A percentile compares a stretch with the other conserved stretches of the same genome.
Evolutionary conservation across 495 filamentous ascomycete species (phyloP).

Genomic region (Aspergillus nanangensis): DNA sequence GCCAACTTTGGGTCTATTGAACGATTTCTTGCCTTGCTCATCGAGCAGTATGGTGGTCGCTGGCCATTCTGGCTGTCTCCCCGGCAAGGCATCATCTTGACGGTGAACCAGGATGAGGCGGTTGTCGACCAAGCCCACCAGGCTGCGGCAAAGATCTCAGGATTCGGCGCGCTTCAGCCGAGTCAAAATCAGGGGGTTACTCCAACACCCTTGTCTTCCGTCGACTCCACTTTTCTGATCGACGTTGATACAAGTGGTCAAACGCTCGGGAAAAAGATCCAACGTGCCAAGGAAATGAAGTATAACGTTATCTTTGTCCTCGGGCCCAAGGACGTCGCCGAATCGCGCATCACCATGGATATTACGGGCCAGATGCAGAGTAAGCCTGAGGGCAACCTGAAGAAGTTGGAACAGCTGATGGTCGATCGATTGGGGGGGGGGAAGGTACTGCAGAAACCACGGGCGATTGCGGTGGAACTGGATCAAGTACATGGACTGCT

Average conservation of each 20-base stretch:
- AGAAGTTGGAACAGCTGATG: slow-evolving; percentile 25
- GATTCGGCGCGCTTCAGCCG: slow-evolving; percentile 26
- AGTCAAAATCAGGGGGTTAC: slow-evolving; percentile 10
- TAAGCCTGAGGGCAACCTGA: slow-evolving; percentile 25
- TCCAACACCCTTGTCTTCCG: slow-evolving; percentile 31
- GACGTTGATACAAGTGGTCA: slow-evolving; percentile 66
- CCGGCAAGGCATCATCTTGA: slow-evolving; percentile 72
- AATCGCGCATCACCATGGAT: slow-evolving; percentile 41
- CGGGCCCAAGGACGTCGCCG: slow-evolving; percentile 52
- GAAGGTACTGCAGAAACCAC: slow-evolving; percentile 30
- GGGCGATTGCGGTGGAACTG: slow-evolving; percentile 33
- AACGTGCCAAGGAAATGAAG: slow-evolving; percentile 64
- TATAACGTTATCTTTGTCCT: slow-evolving; percentile 74
- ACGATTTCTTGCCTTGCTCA: slow-evolving; percentile 79
- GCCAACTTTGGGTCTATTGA: slow-evolving; percentile 86
- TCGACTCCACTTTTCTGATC: slow-evolving; percentile 55
- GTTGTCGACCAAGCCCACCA: slow-evolving; percentile 55
- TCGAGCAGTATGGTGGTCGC: slow-evolving; percentile 75
- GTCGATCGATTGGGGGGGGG: slow-evolving; percentile 26
- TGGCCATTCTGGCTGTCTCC: slow-evolving; percentile 95
- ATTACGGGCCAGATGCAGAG: slow-evolving; percentile 43
- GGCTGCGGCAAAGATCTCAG: slow-evolving; percentile 32
- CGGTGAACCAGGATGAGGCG: slow-evolving; percentile 60
- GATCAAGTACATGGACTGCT: slow-evolving; percentile 36
- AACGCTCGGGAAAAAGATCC: slow-evolving; percentile 63